These are phyloP conservation scores for Penicillium concentricum DNA, from an alignment of 2,329 filamentous ascomycete genomes.

Conservation along the genomic window DNA sequence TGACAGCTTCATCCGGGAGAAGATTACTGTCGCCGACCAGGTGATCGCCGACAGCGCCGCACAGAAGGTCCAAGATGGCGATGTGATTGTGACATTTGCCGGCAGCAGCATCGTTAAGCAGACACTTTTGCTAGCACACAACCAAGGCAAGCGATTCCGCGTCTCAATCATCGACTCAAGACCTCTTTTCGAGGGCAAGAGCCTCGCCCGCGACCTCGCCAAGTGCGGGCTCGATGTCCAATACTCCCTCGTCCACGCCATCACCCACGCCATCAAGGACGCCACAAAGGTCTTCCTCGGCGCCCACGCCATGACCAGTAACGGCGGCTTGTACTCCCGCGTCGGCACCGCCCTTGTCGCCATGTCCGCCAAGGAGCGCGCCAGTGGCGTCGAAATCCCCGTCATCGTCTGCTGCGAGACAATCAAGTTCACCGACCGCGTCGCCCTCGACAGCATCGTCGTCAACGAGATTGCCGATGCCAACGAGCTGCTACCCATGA, in stretches of 20 bases:
- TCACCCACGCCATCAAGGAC: constrained; percentile 70
- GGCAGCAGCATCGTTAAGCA: constrained; percentile 84
- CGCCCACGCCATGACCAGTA: constrained; percentile 92
- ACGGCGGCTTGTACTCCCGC: constrained; percentile 84
- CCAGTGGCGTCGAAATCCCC: constrained; percentile 62
- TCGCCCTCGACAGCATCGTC: constrained; percentile 87
- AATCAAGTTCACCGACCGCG: constrained; percentile 89
- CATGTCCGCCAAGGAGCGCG: constrained; percentile 69
- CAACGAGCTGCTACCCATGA: constrained; percentile 57
- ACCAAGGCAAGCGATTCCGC: constrained; percentile 70
- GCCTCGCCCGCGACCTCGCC: constrained; percentile 69
- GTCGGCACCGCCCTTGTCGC: constrained; percentile 85
- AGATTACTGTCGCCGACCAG: constrained; percentile 80
- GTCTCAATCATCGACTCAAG: constrained; percentile 81
- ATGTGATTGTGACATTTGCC: constrained; percentile 83
- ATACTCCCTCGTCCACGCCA: constrained; percentile 77
- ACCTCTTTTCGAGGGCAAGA: constrained; percentile 67
- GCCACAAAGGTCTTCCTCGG: constrained; percentile 77
- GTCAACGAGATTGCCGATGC: constrained; percentile 87
- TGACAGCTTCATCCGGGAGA: constrained; percentile 85
- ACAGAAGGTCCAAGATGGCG: constrained; percentile 72
- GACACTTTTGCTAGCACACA: constrained; percentile 70
- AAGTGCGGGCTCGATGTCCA: constrained; percentile 71
- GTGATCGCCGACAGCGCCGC: constrained; percentile 77
- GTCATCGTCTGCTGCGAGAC: constrained; percentile 91